Evolutionary conservation across 2,329 filamentous ascomycete species (phyloP).

Genomic region (Cladophialophora yegresii): DNA sequence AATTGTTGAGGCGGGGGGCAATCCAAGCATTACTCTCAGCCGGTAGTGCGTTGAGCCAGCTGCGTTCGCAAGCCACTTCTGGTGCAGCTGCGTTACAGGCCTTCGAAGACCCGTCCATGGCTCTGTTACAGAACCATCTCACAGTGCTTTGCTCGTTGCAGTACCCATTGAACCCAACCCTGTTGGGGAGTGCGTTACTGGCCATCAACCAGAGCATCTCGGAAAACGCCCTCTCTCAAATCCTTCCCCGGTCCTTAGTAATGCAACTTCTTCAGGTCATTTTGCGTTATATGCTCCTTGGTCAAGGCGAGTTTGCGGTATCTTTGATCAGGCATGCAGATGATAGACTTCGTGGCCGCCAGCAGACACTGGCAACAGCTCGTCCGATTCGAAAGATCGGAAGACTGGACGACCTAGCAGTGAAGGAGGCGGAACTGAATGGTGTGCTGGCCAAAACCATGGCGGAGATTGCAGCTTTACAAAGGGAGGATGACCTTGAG

Average conservation of each 20-base stretch:
- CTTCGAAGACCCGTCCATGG: conserved; percentile 33
- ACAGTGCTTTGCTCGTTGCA: conserved; percentile 51
- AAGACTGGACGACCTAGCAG: conserved; percentile 60
- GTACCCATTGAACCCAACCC: conserved; percentile 72
- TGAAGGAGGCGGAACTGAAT: conserved; percentile 85
- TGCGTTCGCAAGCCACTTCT: conserved; percentile 54
- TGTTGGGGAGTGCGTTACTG: conserved; percentile 70
- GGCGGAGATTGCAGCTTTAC: conserved; percentile 74
- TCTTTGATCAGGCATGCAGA: conserved; percentile 84
- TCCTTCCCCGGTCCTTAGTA: conserved; percentile 76
- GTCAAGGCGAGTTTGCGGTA: conserved; percentile 87
- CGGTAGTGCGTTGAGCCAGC: conserved; percentile 83
- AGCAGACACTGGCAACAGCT: conserved; percentile 54
- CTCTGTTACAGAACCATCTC: conserved; percentile 39
- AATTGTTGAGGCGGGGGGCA: conserved; percentile 73
- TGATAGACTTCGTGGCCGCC: conserved; percentile 71
- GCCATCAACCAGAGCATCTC: conserved; percentile 80
- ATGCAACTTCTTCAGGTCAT: conserved; percentile 75
- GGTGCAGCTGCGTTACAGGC: conserved; percentile 37
- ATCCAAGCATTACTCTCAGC: conserved; percentile 87
- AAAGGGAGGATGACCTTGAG: conserved; percentile 72
- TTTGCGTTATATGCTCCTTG: conserved; percentile 82
- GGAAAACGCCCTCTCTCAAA: conserved; percentile 75
- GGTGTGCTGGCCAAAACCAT: conserved; percentile 76
- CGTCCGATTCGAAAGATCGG: conserved; percentile 33